Conservation (phyloP, 78 protist species). For the Carpediemonas membranifera region DNA sequence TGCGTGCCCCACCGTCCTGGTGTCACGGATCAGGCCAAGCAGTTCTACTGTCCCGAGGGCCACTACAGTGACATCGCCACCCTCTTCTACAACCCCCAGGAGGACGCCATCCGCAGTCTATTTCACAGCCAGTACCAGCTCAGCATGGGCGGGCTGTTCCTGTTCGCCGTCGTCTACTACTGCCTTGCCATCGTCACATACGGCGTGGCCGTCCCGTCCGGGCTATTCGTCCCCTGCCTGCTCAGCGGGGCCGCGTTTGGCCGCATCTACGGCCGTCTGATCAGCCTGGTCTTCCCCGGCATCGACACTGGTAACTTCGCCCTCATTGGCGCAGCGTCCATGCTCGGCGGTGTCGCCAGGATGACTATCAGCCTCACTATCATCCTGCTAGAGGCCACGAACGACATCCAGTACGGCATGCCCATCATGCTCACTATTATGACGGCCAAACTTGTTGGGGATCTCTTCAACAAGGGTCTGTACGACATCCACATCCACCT, state of each 20-base stretch:
- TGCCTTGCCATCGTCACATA: conserved; percentile 43
- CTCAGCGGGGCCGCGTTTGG: conserved; percentile 72
- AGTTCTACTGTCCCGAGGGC: conserved; percentile 33
- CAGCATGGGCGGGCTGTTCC: not conserved
- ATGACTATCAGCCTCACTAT: conserved; percentile 67
- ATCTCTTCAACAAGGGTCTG: conserved; percentile 48
- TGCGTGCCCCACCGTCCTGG: not conserved
- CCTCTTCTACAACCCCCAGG: conserved; percentile 40
- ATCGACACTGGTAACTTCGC: conserved; percentile 55
- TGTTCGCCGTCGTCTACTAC: conserved; percentile 46
- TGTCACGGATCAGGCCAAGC: not conserved
- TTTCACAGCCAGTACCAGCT: conserved; percentile 23
- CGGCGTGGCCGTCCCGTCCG: conserved; percentile 68
- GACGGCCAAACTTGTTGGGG: conserved; percentile 60
- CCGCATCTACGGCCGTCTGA: conserved; percentile 48
- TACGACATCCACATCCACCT: conserved; percentile 53
- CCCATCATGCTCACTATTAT: conserved; percentile 64
- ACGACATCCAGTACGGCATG: conserved; percentile 43
- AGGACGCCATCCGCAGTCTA: conserved; percentile 32
- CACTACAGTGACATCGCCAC: conserved; percentile 60
- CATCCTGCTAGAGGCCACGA: conserved; percentile 58
- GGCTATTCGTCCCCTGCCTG: conserved; percentile 68
- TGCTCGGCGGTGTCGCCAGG: conserved; percentile 68
- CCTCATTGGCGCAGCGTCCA: conserved; percentile 66
- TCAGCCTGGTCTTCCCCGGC: not conserved